Conservation (phyloP, 1,284 basidiomycete genomes). For the Wolfiporia cocos region DNA sequence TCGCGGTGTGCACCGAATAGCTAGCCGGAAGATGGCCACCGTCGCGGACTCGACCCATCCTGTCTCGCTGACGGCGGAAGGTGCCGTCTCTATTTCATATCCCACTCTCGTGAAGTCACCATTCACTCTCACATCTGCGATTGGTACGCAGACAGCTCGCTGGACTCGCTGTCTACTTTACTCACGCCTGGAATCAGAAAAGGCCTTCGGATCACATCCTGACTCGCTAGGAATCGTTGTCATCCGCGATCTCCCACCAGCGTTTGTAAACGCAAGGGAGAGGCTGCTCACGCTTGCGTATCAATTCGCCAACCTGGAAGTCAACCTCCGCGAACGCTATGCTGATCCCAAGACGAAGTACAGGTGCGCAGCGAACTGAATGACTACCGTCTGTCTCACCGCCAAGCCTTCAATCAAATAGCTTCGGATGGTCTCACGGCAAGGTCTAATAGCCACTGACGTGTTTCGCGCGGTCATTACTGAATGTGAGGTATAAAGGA, state of each 20-base stretch:
- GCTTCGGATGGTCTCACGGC: conserved; percentile 90
- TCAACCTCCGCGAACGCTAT: conserved; percentile 60
- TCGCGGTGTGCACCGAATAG: too few relatives aligned
- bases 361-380: conserved; percentile 40
- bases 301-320: conserved; percentile 67
- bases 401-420: conserved; percentile 31
- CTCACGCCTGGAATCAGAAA: conserved; percentile 33
- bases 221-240: conserved; percentile 77
- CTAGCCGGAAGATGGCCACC: conserved; percentile 3
- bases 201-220: conserved; percentile 76
- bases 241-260: conserved; percentile 70
- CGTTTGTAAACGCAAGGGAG: conserved; percentile 59
- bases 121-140: conserved; percentile 48
- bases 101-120: conserved; percentile 53
- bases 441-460: conserved; percentile 47
- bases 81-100: conserved; percentile 71
- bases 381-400: neutral
- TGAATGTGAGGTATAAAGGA: conserved; percentile 43
- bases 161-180: neutral
- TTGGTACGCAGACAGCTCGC: conserved; percentile 39
- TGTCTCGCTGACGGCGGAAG: conserved; percentile 34
- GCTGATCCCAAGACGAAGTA: conserved; percentile 63
- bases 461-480: neutral
- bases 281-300: conserved; percentile 68
- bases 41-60: neutral